Evolutionary conservation across 1,284 basidiomycete species (phyloP).

Genomic region (Exobasidium rhododendri): DNA sequence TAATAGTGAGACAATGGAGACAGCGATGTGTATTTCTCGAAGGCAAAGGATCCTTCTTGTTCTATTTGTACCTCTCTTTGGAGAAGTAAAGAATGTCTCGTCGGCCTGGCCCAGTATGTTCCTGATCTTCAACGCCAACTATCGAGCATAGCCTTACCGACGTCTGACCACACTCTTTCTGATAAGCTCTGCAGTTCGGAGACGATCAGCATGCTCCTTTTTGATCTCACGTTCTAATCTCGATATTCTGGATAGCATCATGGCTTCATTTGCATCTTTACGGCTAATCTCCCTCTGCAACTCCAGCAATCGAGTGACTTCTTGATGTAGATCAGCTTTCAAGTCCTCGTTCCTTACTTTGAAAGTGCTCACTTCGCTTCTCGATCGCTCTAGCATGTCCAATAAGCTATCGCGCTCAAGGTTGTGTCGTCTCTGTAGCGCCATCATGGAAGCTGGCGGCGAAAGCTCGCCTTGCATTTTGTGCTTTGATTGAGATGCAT

Average conservation of each 20-base stretch:
- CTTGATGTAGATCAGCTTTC: constrained; percentile 36
- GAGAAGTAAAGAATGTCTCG: too few species aligned
- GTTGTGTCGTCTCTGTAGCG: constrained; percentile 33
- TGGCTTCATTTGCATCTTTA: constrained; percentile 20
- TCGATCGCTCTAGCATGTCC: constrained; percentile 33
- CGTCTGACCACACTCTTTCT: constrained; percentile 6
- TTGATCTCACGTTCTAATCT: constrained; percentile 6
- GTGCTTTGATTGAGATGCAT: too few species aligned
- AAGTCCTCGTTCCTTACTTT: constrained; percentile 27
- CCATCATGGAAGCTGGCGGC: background rate
- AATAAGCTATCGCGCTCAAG: constrained; percentile 42
- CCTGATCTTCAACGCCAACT: background rate
- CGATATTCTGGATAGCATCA: background rate
- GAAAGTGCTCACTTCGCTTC: constrained; percentile 27
- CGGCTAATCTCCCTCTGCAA: constrained; percentile 40
- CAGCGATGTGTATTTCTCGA: too few species aligned
- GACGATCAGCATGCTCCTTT: constrained; percentile 7
- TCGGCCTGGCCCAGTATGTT: too few species aligned
- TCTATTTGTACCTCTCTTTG: too few species aligned
- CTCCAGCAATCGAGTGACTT: constrained; percentile 41
- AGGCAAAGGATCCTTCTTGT: too few species aligned
- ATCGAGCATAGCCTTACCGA: constrained; percentile 12
- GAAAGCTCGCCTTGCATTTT: too few species aligned
- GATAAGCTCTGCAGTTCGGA: constrained; percentile 12
- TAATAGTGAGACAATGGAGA: too few species aligned